Base-by-base conservation (phyloP, 208 protist species). In the Crithidia expoeki region DNA sequence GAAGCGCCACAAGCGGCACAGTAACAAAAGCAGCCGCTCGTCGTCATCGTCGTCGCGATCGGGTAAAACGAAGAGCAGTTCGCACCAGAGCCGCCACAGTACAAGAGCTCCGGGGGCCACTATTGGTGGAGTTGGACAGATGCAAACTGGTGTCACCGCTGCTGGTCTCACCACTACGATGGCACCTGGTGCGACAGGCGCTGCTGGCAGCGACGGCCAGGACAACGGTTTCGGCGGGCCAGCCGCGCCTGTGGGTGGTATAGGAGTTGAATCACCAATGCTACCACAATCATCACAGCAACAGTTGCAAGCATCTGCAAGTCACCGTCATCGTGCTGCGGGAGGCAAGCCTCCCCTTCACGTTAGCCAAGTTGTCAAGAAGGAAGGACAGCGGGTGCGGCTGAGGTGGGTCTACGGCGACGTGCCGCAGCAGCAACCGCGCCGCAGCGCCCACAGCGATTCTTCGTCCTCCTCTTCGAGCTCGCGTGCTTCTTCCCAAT, bases 341-440 rank as follows among this genome's bases (percentile, higher is more conserved):
- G 42, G 7, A n/a, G 59, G 38, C 19, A 76, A 65, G 62, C 62
- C 56, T 4, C 61, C 42, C 7, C 44, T 76, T n/a, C 71, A 70
- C 44, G 62, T 76, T 27, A 66, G 66, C 46, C 60, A 76, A 19
- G 61, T 76, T 7, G 71, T 76, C 23, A 62, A 65, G 46, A 44
- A 50, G 44, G 71, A 76, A 57, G 71, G 71, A 1, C 71, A 76
- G 71, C 62, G 61, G 19, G 71, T 76, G 56, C 71, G 71, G 6
- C 55, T 76, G 71, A 40, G 71, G 46, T 76, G 71, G 71, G 57
- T 76, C 21, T 76, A 69, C 62, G 56, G 71, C 30, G 71, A 65
- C 25, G 40, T 21, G 19, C 62, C 34, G 12, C 71, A 36, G 46
- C 62, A 50, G 53, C 44, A n/a, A n/a, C n/a, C 46, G 27, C 52